A percentile compares a stretch with the other conserved stretches of the same genome.
Evolutionary conservation across 106 monocot genomes (phyloP).

Genomic region (Phalaenopsis aphrodite): DNA sequence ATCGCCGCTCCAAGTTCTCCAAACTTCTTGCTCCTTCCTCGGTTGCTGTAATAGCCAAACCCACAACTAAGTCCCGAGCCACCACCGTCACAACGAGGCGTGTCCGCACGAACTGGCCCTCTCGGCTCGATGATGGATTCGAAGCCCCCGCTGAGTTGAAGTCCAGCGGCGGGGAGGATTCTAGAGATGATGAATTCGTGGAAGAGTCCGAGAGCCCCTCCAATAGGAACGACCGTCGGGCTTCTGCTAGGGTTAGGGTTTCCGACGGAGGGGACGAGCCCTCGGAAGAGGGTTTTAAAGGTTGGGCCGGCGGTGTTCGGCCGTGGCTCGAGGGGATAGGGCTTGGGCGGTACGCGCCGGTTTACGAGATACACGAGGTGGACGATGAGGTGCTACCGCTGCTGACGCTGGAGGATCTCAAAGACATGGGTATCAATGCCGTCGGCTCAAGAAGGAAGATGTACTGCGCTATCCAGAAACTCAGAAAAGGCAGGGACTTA

Average conservation of each 20-base stretch:
- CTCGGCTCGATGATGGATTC: background rate
- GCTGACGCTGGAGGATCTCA: constrained; percentile 79
- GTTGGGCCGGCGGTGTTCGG: constrained; percentile 23
- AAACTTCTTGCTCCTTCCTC: constrained; percentile 2
- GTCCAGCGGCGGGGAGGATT: constrained; percentile 1
- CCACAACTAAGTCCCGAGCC: constrained; percentile 4
- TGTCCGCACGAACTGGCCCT: constrained; percentile 10
- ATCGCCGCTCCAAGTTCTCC: constrained; percentile 12
- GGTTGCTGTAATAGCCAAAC: background rate
- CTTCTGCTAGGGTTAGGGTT: constrained; percentile 24
- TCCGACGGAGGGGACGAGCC: constrained; percentile 17
- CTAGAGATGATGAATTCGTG: constrained; percentile 6
- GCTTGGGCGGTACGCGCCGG: constrained; percentile 52
- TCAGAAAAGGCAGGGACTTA: constrained; percentile 30
- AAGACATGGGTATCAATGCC: constrained; percentile 90
- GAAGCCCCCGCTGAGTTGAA: background rate
- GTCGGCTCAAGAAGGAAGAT: constrained; percentile 90
- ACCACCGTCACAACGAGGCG: background rate
- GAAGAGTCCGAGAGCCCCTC: constrained; percentile 12
- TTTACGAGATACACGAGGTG: constrained; percentile 92
- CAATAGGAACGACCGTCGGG: constrained; percentile 10
- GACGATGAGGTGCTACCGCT: constrained; percentile 81
- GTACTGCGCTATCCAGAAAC: constrained; percentile 76
- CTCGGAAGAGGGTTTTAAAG: constrained; percentile 15
- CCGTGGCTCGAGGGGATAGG: constrained; percentile 54